A percentile compares a stretch with the other conserved stretches of the same genome.
Conservation (phyloP, 73 alveolate species). For the Stentor coeruleus region DNA sequence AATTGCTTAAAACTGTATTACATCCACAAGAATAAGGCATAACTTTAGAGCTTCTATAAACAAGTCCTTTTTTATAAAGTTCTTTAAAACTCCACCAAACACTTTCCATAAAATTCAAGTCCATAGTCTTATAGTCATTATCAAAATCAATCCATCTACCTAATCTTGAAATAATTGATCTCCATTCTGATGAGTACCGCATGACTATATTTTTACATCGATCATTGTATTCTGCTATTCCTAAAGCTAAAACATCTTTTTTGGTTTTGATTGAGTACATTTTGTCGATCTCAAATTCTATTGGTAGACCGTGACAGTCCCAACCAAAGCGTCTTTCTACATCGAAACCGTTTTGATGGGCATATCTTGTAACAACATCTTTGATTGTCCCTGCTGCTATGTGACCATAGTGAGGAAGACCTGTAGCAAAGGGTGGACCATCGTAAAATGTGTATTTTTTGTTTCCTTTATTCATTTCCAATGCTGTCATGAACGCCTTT, state of each 20-base stretch:
- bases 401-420: constrained; percentile 99
- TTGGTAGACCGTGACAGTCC: constrained; percentile 99
- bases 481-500: constrained; percentile 93
- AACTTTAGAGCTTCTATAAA: constrained; percentile 80
- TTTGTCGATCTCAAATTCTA: constrained; percentile 98
- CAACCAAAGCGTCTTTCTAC: constrained; percentile 99
- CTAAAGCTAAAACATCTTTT: constrained; percentile 86
- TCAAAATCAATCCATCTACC: constrained; percentile 99
- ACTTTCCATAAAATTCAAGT: constrained; percentile 98
- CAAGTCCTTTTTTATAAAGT: constrained; percentile 96
- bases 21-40: constrained; percentile 99
- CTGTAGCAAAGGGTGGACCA: constrained; percentile 99
- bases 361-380: constrained; percentile 99
- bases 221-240: constrained; percentile 95
- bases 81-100: constrained; percentile 99
- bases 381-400: constrained; percentile 98
- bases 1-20: constrained; percentile 96
- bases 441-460: constrained; percentile 98
- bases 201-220: constrained; percentile 95
- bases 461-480: constrained; percentile 80
- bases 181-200: constrained; percentile 94
- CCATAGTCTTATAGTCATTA: constrained; percentile 99
- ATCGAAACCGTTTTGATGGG: constrained; percentile 95
- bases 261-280: constrained; percentile 77
- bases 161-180: constrained; percentile 53